Evolutionary conservation across 345 rosid species (phyloP), one percentile per base, ranked within the genome.

Genomic region (Populus nigra): DNA sequence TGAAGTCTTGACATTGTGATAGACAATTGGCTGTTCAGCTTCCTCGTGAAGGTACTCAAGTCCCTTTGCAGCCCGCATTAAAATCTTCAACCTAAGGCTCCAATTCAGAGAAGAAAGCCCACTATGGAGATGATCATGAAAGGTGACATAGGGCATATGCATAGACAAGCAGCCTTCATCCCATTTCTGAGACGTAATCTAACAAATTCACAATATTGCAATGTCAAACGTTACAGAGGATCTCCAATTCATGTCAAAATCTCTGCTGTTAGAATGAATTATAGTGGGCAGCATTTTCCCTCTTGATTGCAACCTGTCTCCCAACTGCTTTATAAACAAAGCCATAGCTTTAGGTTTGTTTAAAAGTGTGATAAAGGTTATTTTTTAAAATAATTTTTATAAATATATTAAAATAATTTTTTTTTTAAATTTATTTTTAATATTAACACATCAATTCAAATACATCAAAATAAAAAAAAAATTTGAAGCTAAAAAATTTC

Each of bases 271-370:
- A 2, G 87, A 84, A 85, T 90, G 99, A 82, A 95, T 95, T 78
- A 95, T 95, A 3, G 99, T 95, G 25, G 96, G 96, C 92, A 15
- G 99, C 99, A 73, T 95, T 95, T 4, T 98, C 97, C 76, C 98
- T 88, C 82, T 93, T 95, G 39, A 93, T 94, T 5, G 97, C 98
- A 47, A 93, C 99, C 79, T 91, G 96, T 59, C 87, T 85, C 31
- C 99, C 99, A 50, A 91, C 84, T 23, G 97, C 98, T 79, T 88
- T 93, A 82, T 93, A 95, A 74, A 93, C 99, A 39, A 95, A 95
- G 67, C 99, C 96, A 45, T 89, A 93, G 84, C 92, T 93, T 82
- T 98, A n/a, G n/a, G n/a, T 98, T 98, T 2, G 4, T 31, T 31
- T 31, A 4, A 0, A 2, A 2, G 33, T 31, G 4, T 31, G 3